A percentile compares a stretch with the other conserved stretches of the same genome.
Conservation (phyloP, 108 stramenopile genomes). For the Fragilaria crotonensis region DNA sequence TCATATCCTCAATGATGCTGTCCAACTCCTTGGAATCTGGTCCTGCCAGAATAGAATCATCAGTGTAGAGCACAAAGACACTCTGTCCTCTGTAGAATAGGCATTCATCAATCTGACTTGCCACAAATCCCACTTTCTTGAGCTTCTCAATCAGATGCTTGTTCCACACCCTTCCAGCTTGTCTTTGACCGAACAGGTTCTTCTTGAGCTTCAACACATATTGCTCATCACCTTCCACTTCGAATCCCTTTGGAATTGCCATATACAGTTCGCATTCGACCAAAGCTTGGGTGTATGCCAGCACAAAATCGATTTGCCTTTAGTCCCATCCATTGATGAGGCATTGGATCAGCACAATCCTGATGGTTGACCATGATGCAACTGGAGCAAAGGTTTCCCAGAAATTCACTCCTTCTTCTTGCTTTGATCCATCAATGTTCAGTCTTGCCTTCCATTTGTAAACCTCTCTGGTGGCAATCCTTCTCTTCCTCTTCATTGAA, state of each 20-base stretch:
- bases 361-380: constrained; percentile 17
- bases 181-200: constrained; percentile 8
- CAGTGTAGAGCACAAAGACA: constrained; percentile 15
- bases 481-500: constrained; percentile 36
- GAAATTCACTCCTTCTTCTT: constrained; percentile 16
- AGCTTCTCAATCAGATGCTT: background rate
- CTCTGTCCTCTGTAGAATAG: constrained; percentile 9
- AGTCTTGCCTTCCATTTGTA: constrained; percentile 22
- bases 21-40: constrained; percentile 16
- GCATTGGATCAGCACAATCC: background rate
- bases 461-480: constrained; percentile 23
- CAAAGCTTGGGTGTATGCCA: constrained; percentile 15
- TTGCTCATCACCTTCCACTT: constrained; percentile 6
- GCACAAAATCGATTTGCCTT: constrained; percentile 1
- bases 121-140: background rate
- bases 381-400: constrained; percentile 22
- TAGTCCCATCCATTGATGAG: background rate
- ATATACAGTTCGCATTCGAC: constrained; percentile 22
- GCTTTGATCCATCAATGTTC: constrained; percentile 25
- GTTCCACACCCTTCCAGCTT: constrained; percentile 3
- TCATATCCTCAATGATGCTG: constrained; percentile 19
- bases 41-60: constrained; percentile 21
- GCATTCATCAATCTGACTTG: constrained; percentile 19
- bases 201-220: constrained; percentile 5
- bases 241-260: constrained; percentile 27